Evolutionary conservation across 2,329 filamentous ascomycete species (phyloP).

Genomic region (Colletotrichum euphorbiae): DNA sequence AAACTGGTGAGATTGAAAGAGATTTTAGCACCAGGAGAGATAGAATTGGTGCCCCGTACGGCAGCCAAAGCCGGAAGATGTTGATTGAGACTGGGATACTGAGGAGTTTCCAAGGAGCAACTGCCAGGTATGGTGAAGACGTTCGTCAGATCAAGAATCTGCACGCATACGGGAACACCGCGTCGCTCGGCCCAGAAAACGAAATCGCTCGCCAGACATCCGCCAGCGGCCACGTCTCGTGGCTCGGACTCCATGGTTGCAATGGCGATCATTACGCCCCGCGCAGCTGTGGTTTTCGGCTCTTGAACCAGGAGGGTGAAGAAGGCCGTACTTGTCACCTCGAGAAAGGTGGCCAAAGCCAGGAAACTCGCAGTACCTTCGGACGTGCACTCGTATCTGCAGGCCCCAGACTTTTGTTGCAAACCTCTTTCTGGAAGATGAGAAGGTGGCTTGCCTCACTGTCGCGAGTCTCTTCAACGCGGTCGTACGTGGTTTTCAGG

Average conservation of each 20-base stretch:
- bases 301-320: constrained; percentile 51
- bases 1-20: neutral
- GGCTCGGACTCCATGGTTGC: too few relatives aligned
- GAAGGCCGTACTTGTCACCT: constrained; percentile 54
- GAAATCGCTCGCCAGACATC: constrained; percentile 41
- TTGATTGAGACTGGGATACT: neutral
- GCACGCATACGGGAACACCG: neutral
- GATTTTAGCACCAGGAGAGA: neutral
- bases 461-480: constrained; percentile 50
- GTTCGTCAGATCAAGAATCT: constrained; percentile 5
- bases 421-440: constrained; percentile 58
- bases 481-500: constrained; percentile 41
- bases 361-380: neutral
- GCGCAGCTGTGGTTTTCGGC: too few relatives aligned
- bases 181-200: constrained; percentile 6
- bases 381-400: constrained; percentile 5
- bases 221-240: constrained; percentile 56
- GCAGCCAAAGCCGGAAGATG: neutral
- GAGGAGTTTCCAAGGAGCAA: neutral
- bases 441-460: constrained; percentile 59
- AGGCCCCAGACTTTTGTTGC: constrained; percentile 47
- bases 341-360: constrained; percentile 50
- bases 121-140: neutral
- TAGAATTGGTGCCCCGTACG: neutral
- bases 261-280: too few relatives aligned